These are phyloP conservation scores for Lecanicillium sp. DNA, from an alignment of 2,329 filamentous ascomycete genomes.

Conservation along the genomic window DNA sequence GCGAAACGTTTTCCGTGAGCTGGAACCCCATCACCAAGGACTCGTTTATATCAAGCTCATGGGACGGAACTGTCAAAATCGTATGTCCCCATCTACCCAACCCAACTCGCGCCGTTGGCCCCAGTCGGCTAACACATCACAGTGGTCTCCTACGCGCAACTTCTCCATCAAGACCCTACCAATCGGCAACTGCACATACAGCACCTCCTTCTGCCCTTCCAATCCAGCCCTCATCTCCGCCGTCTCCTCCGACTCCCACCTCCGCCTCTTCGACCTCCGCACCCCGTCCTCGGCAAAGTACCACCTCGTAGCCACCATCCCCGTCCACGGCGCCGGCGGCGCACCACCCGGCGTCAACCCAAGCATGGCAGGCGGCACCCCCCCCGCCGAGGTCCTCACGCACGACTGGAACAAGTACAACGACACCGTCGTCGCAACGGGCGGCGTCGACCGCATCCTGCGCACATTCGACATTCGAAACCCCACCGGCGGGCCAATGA, in stretches of 20 bases:
- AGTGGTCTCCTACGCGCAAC: slow-evolving; percentile 76
- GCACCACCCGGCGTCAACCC: slow-evolving; percentile 27
- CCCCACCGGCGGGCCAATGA: slow-evolving; percentile 61
- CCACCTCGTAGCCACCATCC: slow-evolving; percentile 74
- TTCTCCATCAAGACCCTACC: slow-evolving; percentile 78
- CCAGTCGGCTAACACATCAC: slow-evolving; percentile 4
- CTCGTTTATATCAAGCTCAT: slow-evolving; percentile 82
- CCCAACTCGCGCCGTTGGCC: not conserved
- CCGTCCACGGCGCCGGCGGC: slow-evolving; percentile 55
- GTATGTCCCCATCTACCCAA: slow-evolving; percentile 29
- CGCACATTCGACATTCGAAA: slow-evolving; percentile 86
- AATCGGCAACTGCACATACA: slow-evolving; percentile 90
- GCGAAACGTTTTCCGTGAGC: slow-evolving; percentile 84
- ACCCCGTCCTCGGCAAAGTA: slow-evolving; percentile 80
- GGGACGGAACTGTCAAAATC: slow-evolving; percentile 94
- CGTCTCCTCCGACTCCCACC: slow-evolving; percentile 79
- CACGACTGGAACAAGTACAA: slow-evolving; percentile 99
- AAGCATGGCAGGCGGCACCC: slow-evolving; percentile 25
- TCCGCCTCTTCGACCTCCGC: slow-evolving; percentile 86
- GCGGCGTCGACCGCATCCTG: slow-evolving; percentile 78
- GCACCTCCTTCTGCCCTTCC: slow-evolving; percentile 81
- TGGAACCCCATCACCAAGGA: slow-evolving; percentile 93
- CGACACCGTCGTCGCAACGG: slow-evolving; percentile 74
- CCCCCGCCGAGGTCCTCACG: slow-evolving; percentile 78
- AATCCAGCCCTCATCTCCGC: slow-evolving; percentile 78